Conservation (phyloP, 306 rosid genomes). For the Pterocarpus santalinus region DNA sequence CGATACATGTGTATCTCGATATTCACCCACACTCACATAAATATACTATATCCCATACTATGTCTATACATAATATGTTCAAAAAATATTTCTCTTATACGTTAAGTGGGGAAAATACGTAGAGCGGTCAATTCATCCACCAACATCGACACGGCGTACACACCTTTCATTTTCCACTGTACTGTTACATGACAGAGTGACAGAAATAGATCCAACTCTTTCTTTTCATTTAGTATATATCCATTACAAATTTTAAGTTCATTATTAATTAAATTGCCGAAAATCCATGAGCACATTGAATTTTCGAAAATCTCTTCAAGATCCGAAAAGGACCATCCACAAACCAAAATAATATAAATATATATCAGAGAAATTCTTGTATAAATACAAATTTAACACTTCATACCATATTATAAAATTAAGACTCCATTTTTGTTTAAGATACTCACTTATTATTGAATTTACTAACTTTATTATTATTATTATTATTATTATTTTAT, state of each 20-base stretch:
- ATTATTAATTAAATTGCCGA: constrained; percentile 4
- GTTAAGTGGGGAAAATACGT: constrained; percentile 5
- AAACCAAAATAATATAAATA: constrained; percentile 32
- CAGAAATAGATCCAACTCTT: neutral
- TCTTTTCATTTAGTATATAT: constrained; percentile 35
- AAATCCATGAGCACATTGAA: constrained; percentile 45
- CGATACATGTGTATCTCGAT: no score
- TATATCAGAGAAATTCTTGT: neutral
- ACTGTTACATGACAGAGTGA: constrained; percentile 25
- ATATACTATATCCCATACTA: no score
- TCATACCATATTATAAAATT: no score
- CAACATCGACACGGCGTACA: constrained; percentile 45
- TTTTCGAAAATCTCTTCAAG: constrained; percentile 48
- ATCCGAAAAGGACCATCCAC: constrained; percentile 71
- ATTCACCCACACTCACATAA: no score
- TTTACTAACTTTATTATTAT: no score
- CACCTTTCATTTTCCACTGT: constrained; percentile 55
- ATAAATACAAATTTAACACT: no score
- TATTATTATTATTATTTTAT: no score
- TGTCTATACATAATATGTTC: no score
- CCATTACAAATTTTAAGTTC: constrained; percentile 28
- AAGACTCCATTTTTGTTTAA: no score
- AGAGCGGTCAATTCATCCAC: constrained; percentile 44
- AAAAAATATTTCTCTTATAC: no score
- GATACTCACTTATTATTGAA: no score